Percentiles rank a stretch among this genome's conserved stretches.
Conservation (phyloP, 2,329 filamentous ascomycete species). For the Penicillium sp. region DNA sequence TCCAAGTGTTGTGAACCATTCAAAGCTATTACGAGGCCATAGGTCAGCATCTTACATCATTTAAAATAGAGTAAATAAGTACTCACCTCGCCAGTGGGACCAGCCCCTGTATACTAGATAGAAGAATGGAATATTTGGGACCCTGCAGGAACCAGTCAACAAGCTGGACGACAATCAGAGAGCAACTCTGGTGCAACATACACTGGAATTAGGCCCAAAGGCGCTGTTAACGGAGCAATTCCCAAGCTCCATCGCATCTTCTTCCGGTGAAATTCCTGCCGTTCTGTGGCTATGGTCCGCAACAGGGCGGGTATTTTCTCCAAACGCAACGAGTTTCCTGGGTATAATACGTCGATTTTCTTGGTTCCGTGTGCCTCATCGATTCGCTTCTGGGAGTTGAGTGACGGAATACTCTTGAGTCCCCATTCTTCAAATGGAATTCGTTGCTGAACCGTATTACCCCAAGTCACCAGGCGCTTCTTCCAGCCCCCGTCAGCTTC, state of each 20-base stretch:
- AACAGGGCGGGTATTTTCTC: constrained; percentile 67
- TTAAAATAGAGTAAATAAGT: constrained; percentile 9
- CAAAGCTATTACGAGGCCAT: constrained; percentile 55
- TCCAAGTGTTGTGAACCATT: constrained; percentile 81
- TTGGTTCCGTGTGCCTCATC: constrained; percentile 67
- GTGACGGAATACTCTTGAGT: constrained; percentile 86
- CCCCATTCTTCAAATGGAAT: constrained; percentile 99
- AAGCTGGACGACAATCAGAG: background rate
- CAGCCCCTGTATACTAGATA: constrained; percentile 87
- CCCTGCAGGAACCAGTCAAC: constrained; percentile 47
- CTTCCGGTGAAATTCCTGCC: constrained; percentile 73
- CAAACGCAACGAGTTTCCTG: constrained; percentile 65
- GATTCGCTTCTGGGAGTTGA: constrained; percentile 65
- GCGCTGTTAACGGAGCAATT: constrained; percentile 79
- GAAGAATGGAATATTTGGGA: constrained; percentile 96
- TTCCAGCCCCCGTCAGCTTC: constrained; percentile 83
- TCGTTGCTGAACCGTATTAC: constrained; percentile 78
- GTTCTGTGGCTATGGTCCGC: constrained; percentile 71
- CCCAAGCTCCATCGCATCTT: constrained; percentile 78
- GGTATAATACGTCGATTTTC: constrained; percentile 69
- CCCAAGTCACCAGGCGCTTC: constrained; percentile 79
- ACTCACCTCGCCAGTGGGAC: constrained; percentile 75
- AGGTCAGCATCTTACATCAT: constrained; percentile 8
- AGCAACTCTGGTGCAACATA: constrained; percentile 48
- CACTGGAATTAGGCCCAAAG: constrained; percentile 83